Base-by-base conservation (phyloP, 176 grass and related monocot species). In the Dactylis glomerata region DNA sequence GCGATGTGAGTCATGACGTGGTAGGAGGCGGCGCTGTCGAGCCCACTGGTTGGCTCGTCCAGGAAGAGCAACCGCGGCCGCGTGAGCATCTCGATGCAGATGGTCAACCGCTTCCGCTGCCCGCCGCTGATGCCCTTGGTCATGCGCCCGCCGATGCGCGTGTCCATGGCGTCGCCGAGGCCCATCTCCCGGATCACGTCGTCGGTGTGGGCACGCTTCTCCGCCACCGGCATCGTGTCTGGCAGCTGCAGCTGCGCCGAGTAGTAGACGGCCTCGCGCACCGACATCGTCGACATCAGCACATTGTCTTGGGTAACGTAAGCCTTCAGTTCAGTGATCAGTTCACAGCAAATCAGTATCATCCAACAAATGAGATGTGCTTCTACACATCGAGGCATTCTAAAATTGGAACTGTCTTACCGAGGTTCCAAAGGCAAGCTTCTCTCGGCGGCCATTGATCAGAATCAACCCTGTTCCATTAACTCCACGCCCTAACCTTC, bases 31-130 rank as follows among this genome's bases (percentile, higher is more conserved):
- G 90, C 90, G 57, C 96, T 99, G 87, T 99, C 96, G 63, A 99
- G 96, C 36, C 96, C 96, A 34, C 96, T 99, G 40, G 97, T 99
- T 63, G 97, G 97, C 89, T 99, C 97, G 56, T 99, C 97, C 34
- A 99, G 92, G 93, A 99, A 99, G 86, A 99, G 97, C 30, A 93
- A 81, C 26, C 83, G 63, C 7, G 91, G 91, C 12, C 77, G 82
- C 17, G 86, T 88, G 14, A 93, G 77, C 58, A 93, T 93, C 85
- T 93, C 88, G 24, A 93, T 42, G 55, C 88, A 90, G 59, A 93
- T 93, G 85, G 72, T 90, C 24, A 93, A 10, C n/a, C 91, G 77
- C 79, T 89, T 93, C 74, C 74, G 37, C 19, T 93, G 91, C 28
- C 85, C 91, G 11, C 91, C 82, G 19, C 88, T 93, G 49, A 90